A percentile compares a stretch with the other conserved stretches of the same genome.
Evolutionary conservation across 2,329 filamentous ascomycete species (phyloP).

Genomic region (Botrytis fabae): DNA sequence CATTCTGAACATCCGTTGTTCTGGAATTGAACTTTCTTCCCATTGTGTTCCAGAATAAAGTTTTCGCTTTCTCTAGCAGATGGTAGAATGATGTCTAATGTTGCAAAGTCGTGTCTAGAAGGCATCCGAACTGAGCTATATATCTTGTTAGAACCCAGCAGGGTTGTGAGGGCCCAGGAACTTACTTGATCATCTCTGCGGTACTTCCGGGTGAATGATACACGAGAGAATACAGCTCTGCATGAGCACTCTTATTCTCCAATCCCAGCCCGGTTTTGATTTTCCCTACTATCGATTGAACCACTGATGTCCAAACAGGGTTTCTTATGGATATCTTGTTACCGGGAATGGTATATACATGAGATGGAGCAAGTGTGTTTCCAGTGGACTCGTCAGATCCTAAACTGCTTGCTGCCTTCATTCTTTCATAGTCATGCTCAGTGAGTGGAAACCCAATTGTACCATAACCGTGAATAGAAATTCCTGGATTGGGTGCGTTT

Average conservation of each 20-base stretch:
- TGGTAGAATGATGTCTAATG: constrained; percentile 9
- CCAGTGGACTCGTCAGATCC: background rate
- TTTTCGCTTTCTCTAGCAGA: background rate
- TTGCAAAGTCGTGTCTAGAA: background rate
- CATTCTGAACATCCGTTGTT: background rate
- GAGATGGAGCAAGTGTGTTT: background rate
- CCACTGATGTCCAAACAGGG: background rate
- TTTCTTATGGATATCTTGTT: background rate
- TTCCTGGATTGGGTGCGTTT: background rate
- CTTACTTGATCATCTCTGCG: background rate
- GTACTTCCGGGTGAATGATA: background rate
- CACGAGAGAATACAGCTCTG: background rate
- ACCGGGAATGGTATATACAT: background rate
- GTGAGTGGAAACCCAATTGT: background rate
- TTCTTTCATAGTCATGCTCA: background rate
- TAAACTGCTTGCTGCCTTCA: background rate
- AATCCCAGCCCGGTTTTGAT: background rate
- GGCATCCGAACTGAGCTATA: background rate
- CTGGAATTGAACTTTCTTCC: background rate
- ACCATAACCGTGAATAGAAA: background rate
- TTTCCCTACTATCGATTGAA: background rate
- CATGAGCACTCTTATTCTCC: background rate
- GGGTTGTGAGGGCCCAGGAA: background rate
- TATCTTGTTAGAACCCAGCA: background rate
- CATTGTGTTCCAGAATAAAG: background rate